Percentiles rank a stretch among this genome's conserved stretches.
phyloP scores from a whole-genome alignment of 1,284 basidiomycete genomes.

The Vanrija sp. region DNA sequence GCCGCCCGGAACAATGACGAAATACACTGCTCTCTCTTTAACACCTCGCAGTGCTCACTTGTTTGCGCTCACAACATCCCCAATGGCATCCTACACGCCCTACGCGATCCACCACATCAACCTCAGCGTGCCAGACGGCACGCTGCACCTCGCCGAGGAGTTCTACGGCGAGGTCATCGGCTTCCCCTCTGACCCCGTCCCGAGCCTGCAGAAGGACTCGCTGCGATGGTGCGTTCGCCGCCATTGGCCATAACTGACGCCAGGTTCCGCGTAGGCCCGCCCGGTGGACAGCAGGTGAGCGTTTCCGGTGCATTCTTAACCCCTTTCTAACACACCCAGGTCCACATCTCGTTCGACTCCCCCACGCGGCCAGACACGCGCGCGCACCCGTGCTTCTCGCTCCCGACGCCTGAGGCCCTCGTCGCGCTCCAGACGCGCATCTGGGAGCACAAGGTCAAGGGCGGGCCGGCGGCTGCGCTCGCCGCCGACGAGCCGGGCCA shows the following conservation, averaged over 20 bases:
- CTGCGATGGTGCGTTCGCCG: constrained; percentile 32
- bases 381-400: constrained; percentile 42
- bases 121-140: constrained; percentile 37
- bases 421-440: constrained; percentile 38
- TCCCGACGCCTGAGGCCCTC: constrained; percentile 29
- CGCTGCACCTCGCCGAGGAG: constrained; percentile 38
- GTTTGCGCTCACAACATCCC: too few species aligned
- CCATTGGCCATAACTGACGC: background rate
- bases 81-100: constrained; percentile 18
- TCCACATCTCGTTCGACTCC: constrained; percentile 37
- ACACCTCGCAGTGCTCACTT: too few species aligned
- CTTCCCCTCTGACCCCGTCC: constrained; percentile 38
- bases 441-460: constrained; percentile 24
- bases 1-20: too few species aligned
- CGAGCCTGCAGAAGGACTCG: constrained; percentile 29
- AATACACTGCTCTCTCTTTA: too few species aligned
- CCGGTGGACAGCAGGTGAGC: constrained; percentile 35
- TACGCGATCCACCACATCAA: constrained; percentile 44
- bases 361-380: constrained; percentile 2
- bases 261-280: constrained; percentile 34
- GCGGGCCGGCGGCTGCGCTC: constrained; percentile 23
- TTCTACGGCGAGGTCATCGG: constrained; percentile 45
- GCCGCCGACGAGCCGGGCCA: constrained; percentile 39
- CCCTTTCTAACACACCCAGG: constrained; percentile 13
- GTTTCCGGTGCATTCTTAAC: too few species aligned